Base-by-base conservation (phyloP, 2,329 filamentous ascomycete species). In the Celoporthe dispersa region DNA sequence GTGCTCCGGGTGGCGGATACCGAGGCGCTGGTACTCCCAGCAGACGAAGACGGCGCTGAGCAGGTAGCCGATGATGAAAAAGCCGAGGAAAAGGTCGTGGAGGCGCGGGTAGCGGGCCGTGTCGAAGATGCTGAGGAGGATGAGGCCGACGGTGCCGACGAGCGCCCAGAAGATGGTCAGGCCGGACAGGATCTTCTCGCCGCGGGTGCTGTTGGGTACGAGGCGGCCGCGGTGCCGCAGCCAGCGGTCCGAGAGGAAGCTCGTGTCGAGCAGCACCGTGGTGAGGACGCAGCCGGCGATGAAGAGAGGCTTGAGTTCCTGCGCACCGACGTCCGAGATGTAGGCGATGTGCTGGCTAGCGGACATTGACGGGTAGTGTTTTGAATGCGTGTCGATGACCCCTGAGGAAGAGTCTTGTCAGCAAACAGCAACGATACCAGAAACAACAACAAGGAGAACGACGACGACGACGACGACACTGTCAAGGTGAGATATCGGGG, bases 41-140 rank as follows among this genome's bases (percentile, higher is more conserved):
- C 94, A 98, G 74, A 95, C 92, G 80, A 94, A 95, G 74, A 98
- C 86, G 68, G 95, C 94, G 5, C 91, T 93, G 68, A 97, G 78
- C 67, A 98, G 84, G 79, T 97, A 98, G 44, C 94, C 96, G 19
- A 80, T 89, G 78, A 98, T 93, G 80, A 99, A 99, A 66, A 98
- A 80, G 0, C 88, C 81, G 48, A 99, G 82, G 81, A 97, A 97
- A 2, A 89, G 83, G 76, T 93, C 85, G 78, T 99, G 96, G 70
- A 92, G 78, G 1, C 75, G 80, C 1, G 85, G 84, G 78, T 97
- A 88, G 68, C 84, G 82, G n/a, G 86, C 80, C 0, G 93, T 96
- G 80, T 98, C 94, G 79, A 97, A 98, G 75, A 97, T 90, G 73
- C 91, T 90, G 55, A 99, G 85, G 7, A 94, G 84, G 73, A 97